phyloP scores from a whole-genome alignment of 2,329 filamentous ascomycete species.

The Colletotrichum tabaci region DNA sequence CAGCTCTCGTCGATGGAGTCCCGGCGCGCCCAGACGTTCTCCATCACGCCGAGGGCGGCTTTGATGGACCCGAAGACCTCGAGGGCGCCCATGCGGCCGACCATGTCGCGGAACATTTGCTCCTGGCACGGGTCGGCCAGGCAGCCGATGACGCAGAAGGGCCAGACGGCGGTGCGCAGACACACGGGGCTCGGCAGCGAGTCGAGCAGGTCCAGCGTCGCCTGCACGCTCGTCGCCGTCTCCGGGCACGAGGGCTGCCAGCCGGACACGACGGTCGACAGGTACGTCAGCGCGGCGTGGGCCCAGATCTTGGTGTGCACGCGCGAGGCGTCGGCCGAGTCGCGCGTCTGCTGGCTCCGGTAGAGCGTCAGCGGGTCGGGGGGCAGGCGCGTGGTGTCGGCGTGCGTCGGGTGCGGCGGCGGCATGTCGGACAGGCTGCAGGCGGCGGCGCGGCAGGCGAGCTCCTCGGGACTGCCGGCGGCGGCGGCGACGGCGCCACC shows the following conservation, averaged over 20 bases:
- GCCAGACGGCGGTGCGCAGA: slow-evolving; percentile 58
- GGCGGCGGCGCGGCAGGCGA: slow-evolving; percentile 6
- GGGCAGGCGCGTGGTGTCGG: slow-evolving; percentile 32
- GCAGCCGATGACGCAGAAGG: slow-evolving; percentile 60
- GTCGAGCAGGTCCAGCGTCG: slow-evolving; percentile 52
- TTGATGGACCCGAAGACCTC: slow-evolving; percentile 62
- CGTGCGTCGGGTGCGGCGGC: slow-evolving; percentile 45
- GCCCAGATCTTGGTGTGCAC: slow-evolving; percentile 60
- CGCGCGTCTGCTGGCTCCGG: slow-evolving; percentile 17
- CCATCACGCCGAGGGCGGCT: slow-evolving; percentile 61
- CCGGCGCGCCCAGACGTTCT: slow-evolving; percentile 60
- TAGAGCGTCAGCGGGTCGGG: slow-evolving; percentile 38
- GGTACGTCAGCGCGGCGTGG: slow-evolving; percentile 62
- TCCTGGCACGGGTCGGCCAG: slow-evolving; percentile 58
- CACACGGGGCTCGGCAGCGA: slow-evolving; percentile 53
- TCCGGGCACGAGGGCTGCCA: slow-evolving; percentile 65
- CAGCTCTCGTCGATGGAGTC: slow-evolving; percentile 58
- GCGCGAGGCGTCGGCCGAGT: slow-evolving; percentile 26
- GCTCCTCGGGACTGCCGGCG: slow-evolving; percentile 8
- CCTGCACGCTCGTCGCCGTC: slow-evolving; percentile 53
- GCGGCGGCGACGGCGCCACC: not conserved
- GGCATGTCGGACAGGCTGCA: slow-evolving; percentile 38
- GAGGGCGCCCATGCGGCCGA: slow-evolving; percentile 57
- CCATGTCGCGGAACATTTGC: slow-evolving; percentile 58
- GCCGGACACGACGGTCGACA: slow-evolving; percentile 64